Evolutionary conservation across 345 rosid species (phyloP).

Genomic region (Eucalyptus cloeziana): DNA sequence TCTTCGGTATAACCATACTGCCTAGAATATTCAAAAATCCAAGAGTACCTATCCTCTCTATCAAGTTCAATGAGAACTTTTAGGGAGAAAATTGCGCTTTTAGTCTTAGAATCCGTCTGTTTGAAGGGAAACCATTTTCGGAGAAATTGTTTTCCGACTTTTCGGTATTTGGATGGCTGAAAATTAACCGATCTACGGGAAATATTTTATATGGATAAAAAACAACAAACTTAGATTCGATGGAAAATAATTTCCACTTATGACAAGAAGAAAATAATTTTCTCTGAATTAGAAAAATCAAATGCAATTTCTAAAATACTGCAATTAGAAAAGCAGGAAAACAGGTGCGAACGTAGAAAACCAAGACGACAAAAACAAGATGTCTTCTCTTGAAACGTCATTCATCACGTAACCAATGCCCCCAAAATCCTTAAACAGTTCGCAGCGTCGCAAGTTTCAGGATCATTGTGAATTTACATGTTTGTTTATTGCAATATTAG

Average conservation of each 20-base stretch:
- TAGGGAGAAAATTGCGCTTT: neutral
- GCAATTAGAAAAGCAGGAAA: neutral
- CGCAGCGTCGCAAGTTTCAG: neutral
- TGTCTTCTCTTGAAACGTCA: neutral
- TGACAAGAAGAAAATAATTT: neutral
- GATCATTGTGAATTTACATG: neutral
- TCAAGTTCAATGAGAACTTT: neutral
- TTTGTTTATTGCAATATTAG: neutral
- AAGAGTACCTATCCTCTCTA: neutral
- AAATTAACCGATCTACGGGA: accelerated
- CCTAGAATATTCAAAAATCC: neutral
- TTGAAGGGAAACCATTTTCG: neutral
- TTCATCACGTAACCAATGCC: neutral
- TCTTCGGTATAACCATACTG: neutral
- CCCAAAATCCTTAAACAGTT: neutral
- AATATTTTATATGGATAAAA: neutral
- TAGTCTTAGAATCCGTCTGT: accelerated
- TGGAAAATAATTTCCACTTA: too few species aligned
- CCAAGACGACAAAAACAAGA: neutral
- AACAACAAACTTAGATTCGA: neutral
- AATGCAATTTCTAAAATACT: neutral
- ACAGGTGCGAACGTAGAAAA: neutral
- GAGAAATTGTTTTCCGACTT: neutral
- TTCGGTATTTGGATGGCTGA: neutral
- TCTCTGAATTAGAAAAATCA: neutral